phyloP scores from a whole-genome alignment of 768 basidiomycete genomes.

The Amanita thiersii region DNA sequence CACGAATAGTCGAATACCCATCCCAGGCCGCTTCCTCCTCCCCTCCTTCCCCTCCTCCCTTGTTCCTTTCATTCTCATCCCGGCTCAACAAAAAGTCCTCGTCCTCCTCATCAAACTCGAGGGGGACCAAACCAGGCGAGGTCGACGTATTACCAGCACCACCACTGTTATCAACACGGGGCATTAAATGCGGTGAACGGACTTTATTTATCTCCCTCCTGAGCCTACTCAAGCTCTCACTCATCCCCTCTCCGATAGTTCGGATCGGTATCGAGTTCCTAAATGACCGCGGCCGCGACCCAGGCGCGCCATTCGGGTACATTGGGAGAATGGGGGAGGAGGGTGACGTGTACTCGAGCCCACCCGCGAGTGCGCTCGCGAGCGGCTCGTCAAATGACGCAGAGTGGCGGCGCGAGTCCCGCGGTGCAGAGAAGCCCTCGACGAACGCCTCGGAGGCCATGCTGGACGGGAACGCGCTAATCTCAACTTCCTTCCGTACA shows the following conservation, averaged over 20 bases:
- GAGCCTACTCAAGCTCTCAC: constrained; percentile 52
- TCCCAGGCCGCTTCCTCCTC: constrained; percentile 13
- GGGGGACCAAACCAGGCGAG: constrained; percentile 28
- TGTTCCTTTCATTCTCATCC: constrained; percentile 7
- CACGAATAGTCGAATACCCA: constrained; percentile 15
- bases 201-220: constrained; percentile 47
- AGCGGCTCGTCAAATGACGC: constrained; percentile 76
- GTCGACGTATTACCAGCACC: constrained; percentile 12
- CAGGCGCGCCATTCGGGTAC: constrained; percentile 63
- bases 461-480: constrained; percentile 40
- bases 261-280: constrained; percentile 51
- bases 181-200: constrained; percentile 32
- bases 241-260: constrained; percentile 47
- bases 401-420: constrained; percentile 33
- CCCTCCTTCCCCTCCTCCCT: constrained; percentile 11
- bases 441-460: constrained; percentile 40
- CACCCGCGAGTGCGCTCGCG: constrained; percentile 60
- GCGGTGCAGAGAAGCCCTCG: constrained; percentile 37
- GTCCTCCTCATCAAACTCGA: constrained; percentile 64
- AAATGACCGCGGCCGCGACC: constrained; percentile 29
- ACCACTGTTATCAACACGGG: constrained; percentile 15
- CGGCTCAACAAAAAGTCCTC: constrained; percentile 44
- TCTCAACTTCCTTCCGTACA: constrained; percentile 66
- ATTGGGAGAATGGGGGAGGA: constrained; percentile 56
- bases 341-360: constrained; percentile 39